Evolutionary conservation across 2,329 filamentous ascomycete genomes (phyloP), one percentile per base, ranked within the genome.

Genomic region (Ophiocordyceps polyrhachis-furcata): DNA sequence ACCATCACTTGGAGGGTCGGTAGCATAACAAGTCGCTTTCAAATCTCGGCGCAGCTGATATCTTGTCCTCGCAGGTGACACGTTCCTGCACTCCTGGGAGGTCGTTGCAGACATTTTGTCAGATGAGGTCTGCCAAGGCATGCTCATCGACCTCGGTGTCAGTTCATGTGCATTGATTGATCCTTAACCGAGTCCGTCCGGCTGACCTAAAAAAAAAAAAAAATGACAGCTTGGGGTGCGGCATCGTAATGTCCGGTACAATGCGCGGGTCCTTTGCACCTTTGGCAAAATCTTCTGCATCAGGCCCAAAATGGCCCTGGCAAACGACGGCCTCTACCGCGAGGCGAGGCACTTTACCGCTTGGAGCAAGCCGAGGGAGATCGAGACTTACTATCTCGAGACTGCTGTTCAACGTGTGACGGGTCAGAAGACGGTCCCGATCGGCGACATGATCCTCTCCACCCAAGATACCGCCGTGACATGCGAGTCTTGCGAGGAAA

Each of bases 61-160:
- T 28, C 25, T 28, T 7, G 25, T 9, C 25, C 52, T 60, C 13
- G 58, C 58, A 50, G 50, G 50, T 17, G 57, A 59, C 37, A 55
- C 55, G 29, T 53, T 53, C 14, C 48, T 55, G 7, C 54, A 59
- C 41, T 49, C 48, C 28, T 56, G 51, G 54, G 57, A 60, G 44
- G 52, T 56, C 20, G 49, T 60, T 13, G 54, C 53, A 19, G 48
- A 53, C 1, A 58, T 60, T 43, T 52, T 60, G 23, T 48, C 49
- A 1, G 51, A 59, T 42, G 45, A 49, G 13, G 49, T 52, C 13
- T 56, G 53, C 46, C 52, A 57, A 47, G 55, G 31, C 41, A 52
- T 52, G 31, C 47, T 59, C 31, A 49, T 59, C 23, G 56, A 58
- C 43, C 43, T 59, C 13, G 57, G 57, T 38, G 46, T 56, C 32